A percentile compares a stretch with the other conserved stretches of the same genome.
Conservation (phyloP, 2,329 filamentous ascomycete genomes). For the Zymoseptoria crescenta region DNA sequence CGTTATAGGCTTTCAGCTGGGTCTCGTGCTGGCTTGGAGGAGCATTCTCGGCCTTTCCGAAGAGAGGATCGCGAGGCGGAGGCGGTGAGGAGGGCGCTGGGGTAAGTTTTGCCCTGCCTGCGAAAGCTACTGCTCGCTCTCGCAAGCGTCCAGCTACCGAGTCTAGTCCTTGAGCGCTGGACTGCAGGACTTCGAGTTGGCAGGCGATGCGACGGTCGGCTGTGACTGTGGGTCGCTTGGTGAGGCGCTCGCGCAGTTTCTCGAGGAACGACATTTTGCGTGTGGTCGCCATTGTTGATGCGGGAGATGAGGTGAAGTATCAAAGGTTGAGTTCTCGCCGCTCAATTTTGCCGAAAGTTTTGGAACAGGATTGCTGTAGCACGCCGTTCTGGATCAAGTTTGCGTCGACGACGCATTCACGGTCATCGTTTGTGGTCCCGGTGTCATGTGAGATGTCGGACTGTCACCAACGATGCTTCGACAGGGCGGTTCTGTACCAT, state of each 20-base stretch:
- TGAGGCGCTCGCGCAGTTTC: neutral
- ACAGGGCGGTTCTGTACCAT: neutral
- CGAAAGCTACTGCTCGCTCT: neutral
- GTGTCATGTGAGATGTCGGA: neutral
- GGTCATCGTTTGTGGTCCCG: no score
- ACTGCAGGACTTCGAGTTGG: constrained; percentile 5
- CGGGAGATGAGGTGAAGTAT: neutral
- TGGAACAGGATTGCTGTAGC: neutral
- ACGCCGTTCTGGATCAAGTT: neutral
- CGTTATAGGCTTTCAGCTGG: constrained; percentile 1
- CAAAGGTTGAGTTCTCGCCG: neutral
- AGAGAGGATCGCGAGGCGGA: constrained; percentile 3
- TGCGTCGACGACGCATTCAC: neutral
- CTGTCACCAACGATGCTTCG: neutral
- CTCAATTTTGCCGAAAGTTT: neutral
- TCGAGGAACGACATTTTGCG: neutral
- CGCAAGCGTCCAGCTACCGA: constrained; percentile 1
- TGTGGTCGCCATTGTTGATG: neutral
- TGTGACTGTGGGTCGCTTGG: neutral
- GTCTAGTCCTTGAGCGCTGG: constrained; percentile 5
- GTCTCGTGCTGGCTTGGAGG: constrained; percentile 6
- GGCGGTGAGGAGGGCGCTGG: constrained; percentile 1
- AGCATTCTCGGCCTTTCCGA: neutral
- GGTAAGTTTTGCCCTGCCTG: constrained; percentile 1
- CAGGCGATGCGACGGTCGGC: neutral